Conservation (phyloP, 257 asterid genomes). For the Solanum piurae region DNA sequence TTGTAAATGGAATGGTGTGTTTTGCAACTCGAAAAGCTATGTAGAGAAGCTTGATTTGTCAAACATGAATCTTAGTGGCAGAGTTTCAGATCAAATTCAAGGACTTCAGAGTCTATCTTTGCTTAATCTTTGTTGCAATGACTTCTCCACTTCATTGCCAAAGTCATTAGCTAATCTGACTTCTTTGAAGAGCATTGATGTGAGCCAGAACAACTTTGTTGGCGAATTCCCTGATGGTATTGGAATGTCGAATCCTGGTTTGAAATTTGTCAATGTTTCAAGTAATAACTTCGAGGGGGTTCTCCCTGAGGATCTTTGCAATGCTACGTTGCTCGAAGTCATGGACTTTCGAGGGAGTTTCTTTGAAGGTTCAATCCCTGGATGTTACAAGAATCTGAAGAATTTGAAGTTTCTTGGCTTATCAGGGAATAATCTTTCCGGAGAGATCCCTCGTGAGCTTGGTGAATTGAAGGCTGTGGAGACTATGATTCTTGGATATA, state of each 20-base stretch:
- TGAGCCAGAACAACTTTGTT: conserved; percentile 51
- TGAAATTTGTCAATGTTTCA: conserved; percentile 45
- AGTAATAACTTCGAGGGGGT: conserved; percentile 65
- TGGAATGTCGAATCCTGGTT: conserved; percentile 23
- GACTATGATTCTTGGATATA: conserved; percentile 54
- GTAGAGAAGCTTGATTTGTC: conserved; percentile 54
- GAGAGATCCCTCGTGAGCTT: conserved; percentile 45
- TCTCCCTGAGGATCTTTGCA: conserved; percentile 54
- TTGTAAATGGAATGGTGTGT: conserved; percentile 57
- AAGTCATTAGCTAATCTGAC: conserved; percentile 31
- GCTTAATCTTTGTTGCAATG: conserved; percentile 46
- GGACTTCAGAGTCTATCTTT: conserved; percentile 19
- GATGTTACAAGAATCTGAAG: conserved; percentile 36
- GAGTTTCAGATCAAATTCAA: conserved; percentile 33
- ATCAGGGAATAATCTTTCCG: conserved; percentile 68
- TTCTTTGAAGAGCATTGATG: conserved; percentile 36
- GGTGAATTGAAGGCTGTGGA: conserved; percentile 45
- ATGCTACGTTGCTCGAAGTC: conserved; percentile 29
- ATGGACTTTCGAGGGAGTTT: conserved; percentile 64
- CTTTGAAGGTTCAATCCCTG: conserved; percentile 65
- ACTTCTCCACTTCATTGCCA: conserved; percentile 31
- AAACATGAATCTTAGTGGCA: conserved; percentile 59
- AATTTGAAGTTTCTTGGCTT: conserved; percentile 57
- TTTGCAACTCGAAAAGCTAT: conserved; percentile 39
- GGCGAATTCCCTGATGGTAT: conserved; percentile 52